Percentiles rank a stretch among this genome's conserved stretches.
Conservation (phyloP, 2,329 filamentous ascomycete species). For the Amesomyces nigricolor region DNA sequence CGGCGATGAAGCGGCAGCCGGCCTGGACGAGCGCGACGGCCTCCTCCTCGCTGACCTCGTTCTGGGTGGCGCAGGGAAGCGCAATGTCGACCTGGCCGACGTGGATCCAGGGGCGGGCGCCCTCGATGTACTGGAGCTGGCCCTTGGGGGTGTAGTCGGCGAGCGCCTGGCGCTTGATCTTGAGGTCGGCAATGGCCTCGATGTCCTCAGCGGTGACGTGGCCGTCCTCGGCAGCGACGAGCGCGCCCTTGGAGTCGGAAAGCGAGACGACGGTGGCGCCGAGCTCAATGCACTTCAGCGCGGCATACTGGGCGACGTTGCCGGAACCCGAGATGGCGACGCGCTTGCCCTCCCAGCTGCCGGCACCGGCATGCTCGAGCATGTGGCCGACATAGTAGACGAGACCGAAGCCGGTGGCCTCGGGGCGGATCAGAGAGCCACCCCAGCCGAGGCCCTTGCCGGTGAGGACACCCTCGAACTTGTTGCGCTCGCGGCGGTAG, state of each 20-base stretch:
- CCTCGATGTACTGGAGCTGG: conserved; percentile 77
- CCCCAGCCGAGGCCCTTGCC: conserved; percentile 94
- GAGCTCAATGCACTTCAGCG: conserved; percentile 93
- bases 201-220: conserved; percentile 77
- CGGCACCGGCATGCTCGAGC: conserved; percentile 84
- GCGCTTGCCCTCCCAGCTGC: conserved; percentile 82
- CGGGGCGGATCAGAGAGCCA: conserved; percentile 83
- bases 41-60: conserved; percentile 92
- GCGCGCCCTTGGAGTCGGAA: conserved; percentile 82
- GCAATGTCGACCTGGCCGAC: conserved; percentile 86
- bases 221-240: conserved; percentile 66
- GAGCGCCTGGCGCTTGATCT: conserved; percentile 79
- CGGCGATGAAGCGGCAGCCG: conserved; percentile 81
- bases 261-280: conserved; percentile 88
- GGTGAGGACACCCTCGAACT: conserved; percentile 93
- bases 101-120: conserved; percentile 86
- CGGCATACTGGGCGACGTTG: conserved; percentile 96
- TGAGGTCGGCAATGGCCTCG: conserved; percentile 72
- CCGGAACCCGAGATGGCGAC: conserved; percentile 95
- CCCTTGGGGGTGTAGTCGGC: conserved; percentile 59
- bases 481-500: conserved; percentile 82
- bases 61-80: conserved; percentile 91
- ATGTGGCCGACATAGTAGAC: conserved; percentile 97
- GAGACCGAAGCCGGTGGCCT: conserved; percentile 94
- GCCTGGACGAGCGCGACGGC: conserved; percentile 71